Conservation (phyloP, 2,329 filamentous ascomycete species). For the Ophiosphaerella korrae region DNA sequence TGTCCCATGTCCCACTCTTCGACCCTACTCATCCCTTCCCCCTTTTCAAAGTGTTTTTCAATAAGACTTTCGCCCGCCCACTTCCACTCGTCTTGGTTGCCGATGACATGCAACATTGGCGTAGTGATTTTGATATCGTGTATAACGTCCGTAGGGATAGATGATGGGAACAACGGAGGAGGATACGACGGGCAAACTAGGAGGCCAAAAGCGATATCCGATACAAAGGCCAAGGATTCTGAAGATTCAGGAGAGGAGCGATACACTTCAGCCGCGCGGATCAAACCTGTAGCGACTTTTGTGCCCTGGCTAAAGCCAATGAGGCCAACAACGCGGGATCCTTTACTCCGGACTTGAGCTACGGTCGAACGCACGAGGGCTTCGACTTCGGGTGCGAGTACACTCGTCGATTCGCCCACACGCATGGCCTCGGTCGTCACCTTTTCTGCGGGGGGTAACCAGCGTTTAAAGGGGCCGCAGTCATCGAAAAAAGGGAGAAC, state of each 20-base stretch:
- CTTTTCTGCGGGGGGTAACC: conserved; percentile 30
- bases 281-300: conserved; percentile 38
- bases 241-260: not conserved
- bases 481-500: conserved; percentile 47
- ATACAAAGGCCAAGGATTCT: no score
- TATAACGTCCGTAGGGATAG: conserved; percentile 8
- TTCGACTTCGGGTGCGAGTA: conserved; percentile 29
- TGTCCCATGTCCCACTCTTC: conserved; percentile 42
- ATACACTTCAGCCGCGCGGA: conserved; percentile 31
- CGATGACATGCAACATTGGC: conserved; percentile 42
- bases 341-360: conserved; percentile 9
- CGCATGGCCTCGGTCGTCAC: conserved; percentile 24
- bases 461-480: conserved; percentile 44
- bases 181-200: conserved; percentile 35
- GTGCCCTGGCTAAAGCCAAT: conserved; percentile 44
- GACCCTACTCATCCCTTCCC: conserved; percentile 28
- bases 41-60: conserved; percentile 31
- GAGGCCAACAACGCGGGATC: conserved; percentile 34
- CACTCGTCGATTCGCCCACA: conserved; percentile 9
- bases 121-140: conserved; percentile 23
- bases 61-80: conserved; percentile 40
- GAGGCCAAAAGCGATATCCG: conserved; percentile 27
- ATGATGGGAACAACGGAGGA: conserved; percentile 21
- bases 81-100: conserved; percentile 41
- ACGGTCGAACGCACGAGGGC: conserved; percentile 24